These are phyloP conservation scores for Porcisia deanei DNA, from an alignment of 208 protist genomes.

Conservation along the genomic window DNA sequence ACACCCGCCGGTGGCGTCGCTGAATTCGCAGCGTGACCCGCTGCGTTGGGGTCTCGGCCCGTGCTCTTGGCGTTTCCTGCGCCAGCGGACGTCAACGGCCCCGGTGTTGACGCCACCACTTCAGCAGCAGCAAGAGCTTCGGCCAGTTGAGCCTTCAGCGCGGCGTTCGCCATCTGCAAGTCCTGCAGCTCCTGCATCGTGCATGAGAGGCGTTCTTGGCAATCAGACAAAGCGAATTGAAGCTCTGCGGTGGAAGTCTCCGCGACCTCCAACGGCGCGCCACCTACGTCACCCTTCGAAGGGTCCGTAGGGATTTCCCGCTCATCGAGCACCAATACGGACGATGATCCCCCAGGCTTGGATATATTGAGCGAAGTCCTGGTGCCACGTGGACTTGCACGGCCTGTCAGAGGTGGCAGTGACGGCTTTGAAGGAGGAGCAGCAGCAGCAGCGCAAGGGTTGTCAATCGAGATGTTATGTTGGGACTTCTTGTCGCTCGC, in stretches of 20 bases:
- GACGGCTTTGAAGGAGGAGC: not conserved
- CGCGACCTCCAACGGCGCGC: not conserved
- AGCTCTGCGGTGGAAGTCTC: not conserved
- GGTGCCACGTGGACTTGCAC: not conserved
- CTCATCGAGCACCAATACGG: not conserved
- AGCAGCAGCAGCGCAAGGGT: no score
- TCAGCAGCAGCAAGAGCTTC: conserved; percentile 5
- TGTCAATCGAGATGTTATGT: not conserved
- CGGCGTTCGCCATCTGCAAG: conserved; percentile 19
- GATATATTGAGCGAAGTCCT: not conserved
- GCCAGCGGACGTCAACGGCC: not conserved
- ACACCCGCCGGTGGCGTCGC: not conserved
- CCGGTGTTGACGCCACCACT: not conserved
- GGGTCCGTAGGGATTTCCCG: not conserved
- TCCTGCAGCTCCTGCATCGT: conserved; percentile 7
- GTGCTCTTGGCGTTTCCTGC: not conserved
- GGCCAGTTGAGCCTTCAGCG: conserved; percentile 20
- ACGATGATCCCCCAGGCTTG: not conserved
- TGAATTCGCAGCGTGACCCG: not conserved
- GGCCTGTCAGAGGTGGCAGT: not conserved
- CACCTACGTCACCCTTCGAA: not conserved
- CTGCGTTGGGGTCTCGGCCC: not conserved
- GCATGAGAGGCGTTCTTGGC: not conserved
- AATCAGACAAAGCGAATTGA: conserved; percentile 3
- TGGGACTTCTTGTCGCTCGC: not conserved